These are phyloP conservation scores for Lepidium didymum DNA, from an alignment of 345 rosid genomes.

Conservation along the genomic window DNA sequence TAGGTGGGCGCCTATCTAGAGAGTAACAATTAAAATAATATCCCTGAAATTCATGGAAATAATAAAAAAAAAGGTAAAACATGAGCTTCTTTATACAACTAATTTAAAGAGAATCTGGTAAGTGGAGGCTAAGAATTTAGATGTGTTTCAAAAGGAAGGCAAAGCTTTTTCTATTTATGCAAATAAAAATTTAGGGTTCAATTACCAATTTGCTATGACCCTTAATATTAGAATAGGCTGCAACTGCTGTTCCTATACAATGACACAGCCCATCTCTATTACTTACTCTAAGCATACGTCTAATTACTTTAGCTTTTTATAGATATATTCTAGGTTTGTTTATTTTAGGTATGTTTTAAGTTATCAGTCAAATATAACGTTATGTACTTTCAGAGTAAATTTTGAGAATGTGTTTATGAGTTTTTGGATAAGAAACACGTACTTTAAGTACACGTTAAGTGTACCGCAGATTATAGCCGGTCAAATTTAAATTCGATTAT, in stretches of 20 bases:
- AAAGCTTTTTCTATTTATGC: constrained; percentile 18
- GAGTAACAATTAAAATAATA: background rate
- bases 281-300: background rate
- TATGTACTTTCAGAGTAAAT: background rate
- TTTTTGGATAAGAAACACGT: background rate
- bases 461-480: background rate
- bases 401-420: background rate
- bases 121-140: background rate
- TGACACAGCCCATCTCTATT: constrained; percentile 26
- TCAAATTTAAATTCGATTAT: background rate
- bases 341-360: constrained; percentile 22
- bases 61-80: background rate
- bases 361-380: background rate
- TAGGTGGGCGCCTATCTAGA: constrained; percentile 14
- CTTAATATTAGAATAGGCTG: constrained; percentile 19
- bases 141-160: constrained; percentile 1
- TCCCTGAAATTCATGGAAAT: constrained; percentile 2
- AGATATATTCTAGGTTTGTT: constrained; percentile 7
- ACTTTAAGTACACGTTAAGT: background rate
- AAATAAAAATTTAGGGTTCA: background rate
- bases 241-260: constrained; percentile 23
- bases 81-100: background rate
- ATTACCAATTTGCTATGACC: constrained; percentile 13
- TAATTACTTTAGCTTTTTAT: background rate
- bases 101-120: background rate